Evolutionary conservation across 139 green algal genomes (phyloP).

Genomic region (Chlorella sp.): DNA sequence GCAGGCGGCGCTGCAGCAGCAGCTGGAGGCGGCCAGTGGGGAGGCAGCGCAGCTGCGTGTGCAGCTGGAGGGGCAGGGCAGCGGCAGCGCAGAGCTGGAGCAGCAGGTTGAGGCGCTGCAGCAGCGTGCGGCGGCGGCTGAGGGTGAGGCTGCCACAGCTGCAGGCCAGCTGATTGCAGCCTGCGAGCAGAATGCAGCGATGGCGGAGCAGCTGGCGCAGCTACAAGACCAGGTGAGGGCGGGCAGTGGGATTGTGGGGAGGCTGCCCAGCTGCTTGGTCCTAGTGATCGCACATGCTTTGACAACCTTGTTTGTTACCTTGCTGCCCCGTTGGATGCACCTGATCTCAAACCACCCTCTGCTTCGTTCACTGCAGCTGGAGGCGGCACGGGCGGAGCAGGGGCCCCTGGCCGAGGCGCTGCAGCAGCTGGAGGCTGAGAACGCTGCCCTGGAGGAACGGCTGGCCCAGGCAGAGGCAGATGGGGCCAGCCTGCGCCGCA

Average conservation of each 20-base stretch:
- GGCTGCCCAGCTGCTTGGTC: too few species aligned
- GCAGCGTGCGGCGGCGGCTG: neutral
- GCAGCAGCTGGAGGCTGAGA: neutral
- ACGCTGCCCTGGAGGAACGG: constrained; percentile 5
- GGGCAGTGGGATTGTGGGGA: neutral
- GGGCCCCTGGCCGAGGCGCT: too few species aligned
- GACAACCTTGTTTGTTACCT: too few species aligned
- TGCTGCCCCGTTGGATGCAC: too few species aligned
- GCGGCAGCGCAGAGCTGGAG: neutral
- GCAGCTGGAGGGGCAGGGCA: neutral
- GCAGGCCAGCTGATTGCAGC: constrained; percentile 25
- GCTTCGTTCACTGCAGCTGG: neutral
- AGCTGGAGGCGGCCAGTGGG: constrained; percentile 6
- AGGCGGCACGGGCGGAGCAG: neutral
- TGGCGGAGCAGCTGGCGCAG: constrained; percentile 21
- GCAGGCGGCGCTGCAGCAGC: neutral
- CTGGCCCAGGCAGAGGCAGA: neutral
- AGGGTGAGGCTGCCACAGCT: neutral
- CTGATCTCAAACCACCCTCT: too few species aligned
- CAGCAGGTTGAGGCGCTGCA: neutral
- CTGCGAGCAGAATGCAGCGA: constrained; percentile 34
- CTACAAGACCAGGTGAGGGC: constrained; percentile 9
- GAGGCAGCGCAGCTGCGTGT: neutral
- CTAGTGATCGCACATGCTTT: too few species aligned
- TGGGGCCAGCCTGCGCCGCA: constrained; percentile 18